phyloP scores from a whole-genome alignment of 768 basidiomycete species.

The Leccinum broughii region DNA sequence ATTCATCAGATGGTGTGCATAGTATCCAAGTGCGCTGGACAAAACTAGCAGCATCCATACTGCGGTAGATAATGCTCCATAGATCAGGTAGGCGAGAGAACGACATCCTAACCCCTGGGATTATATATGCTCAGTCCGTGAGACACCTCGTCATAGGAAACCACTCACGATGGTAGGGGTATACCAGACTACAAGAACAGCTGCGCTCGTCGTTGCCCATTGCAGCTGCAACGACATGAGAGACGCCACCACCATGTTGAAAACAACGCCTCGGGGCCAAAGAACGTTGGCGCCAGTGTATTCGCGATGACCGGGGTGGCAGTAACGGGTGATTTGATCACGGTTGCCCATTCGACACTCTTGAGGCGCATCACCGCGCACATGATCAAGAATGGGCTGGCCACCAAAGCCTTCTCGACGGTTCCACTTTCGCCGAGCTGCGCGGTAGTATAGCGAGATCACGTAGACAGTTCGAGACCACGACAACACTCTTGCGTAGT shows the following conservation, averaged over 20 bases:
- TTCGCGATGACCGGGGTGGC: slow-evolving; percentile 9
- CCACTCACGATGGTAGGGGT: slow-evolving; percentile 32
- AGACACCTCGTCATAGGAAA: not conserved
- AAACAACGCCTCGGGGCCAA: slow-evolving; percentile 27
- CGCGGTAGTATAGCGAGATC: slow-evolving; percentile 18
- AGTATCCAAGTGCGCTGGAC: slow-evolving; percentile 31
- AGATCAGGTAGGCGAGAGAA: slow-evolving; percentile 33
- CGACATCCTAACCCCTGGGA: slow-evolving; percentile 36
- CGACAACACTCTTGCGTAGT: slow-evolving; percentile 25
- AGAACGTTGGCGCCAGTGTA: not conserved
- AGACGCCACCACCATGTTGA: slow-evolving; percentile 33
- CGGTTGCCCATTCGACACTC: slow-evolving; percentile 21
- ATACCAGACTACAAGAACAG: slow-evolving; percentile 28
- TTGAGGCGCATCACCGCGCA: slow-evolving; percentile 3
- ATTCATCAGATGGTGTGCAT: slow-evolving; percentile 12
- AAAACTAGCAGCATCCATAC: slow-evolving; percentile 33
- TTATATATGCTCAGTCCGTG: not conserved
- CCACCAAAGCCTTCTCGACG: slow-evolving; percentile 6
- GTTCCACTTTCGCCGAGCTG: slow-evolving; percentile 14
- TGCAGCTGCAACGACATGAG: slow-evolving; percentile 31
- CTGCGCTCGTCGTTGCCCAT: slow-evolving; percentile 34
- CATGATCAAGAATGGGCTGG: not conserved
- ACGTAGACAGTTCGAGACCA: slow-evolving; percentile 23
- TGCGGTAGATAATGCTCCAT: slow-evolving; percentile 28
- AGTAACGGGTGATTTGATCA: slow-evolving; percentile 24